These are phyloP conservation scores for Parastagonospora nodorum DNA, from an alignment of 2,329 filamentous ascomycete species.

Conservation along the genomic window DNA sequence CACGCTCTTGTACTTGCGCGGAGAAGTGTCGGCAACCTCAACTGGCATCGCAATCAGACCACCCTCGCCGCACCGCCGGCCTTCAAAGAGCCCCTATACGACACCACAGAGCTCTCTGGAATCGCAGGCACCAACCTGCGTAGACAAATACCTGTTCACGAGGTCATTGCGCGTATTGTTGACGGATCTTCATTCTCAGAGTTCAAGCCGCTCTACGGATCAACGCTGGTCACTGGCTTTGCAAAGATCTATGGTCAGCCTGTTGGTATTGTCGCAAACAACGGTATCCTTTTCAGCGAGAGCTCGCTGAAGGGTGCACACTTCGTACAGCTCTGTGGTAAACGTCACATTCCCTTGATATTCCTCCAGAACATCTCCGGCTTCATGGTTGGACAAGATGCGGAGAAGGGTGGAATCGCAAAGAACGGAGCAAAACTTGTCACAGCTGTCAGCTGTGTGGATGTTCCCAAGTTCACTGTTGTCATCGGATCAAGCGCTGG, in stretches of 20 bases:
- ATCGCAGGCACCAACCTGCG: slow-evolving; percentile 91
- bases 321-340: slow-evolving; percentile 92
- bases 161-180: slow-evolving; percentile 90
- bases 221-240: slow-evolving; percentile 87
- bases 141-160: slow-evolving; percentile 81
- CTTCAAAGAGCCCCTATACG: slow-evolving; percentile 79
- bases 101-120: slow-evolving; percentile 78
- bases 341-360: slow-evolving; percentile 85
- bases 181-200: slow-evolving; percentile 89
- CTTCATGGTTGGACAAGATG: slow-evolving; percentile 96
- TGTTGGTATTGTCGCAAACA: slow-evolving; percentile 93
- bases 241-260: slow-evolving; percentile 86
- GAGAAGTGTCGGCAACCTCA: slow-evolving; percentile 83
- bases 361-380: slow-evolving; percentile 97
- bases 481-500: slow-evolving; percentile 93
- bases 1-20: slow-evolving; percentile 87
- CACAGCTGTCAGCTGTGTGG: slow-evolving; percentile 89
- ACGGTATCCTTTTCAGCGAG: slow-evolving; percentile 90
- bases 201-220: slow-evolving; percentile 91
- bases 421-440: slow-evolving; percentile 98
- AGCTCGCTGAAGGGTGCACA: slow-evolving; percentile 92
- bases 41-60: slow-evolving; percentile 69
- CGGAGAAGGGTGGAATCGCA: slow-evolving; percentile 92
- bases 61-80: slow-evolving; percentile 40
- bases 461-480: slow-evolving; percentile 96